phyloP scores from a whole-genome alignment of 2,329 filamentous ascomycete species.

The Knufia petricola region DNA sequence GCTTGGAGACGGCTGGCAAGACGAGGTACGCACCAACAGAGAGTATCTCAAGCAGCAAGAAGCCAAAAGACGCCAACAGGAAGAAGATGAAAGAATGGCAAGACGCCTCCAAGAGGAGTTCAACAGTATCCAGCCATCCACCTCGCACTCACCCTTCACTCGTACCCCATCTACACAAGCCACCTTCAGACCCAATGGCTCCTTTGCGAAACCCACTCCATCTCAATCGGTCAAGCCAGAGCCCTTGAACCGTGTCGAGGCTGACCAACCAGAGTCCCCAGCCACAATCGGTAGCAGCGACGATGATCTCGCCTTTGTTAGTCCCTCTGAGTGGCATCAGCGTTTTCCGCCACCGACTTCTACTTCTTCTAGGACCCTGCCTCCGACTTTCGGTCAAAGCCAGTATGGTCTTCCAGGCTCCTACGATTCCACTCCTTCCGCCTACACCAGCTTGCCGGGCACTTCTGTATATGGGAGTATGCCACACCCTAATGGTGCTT shows the following conservation, averaged over 20 bases:
- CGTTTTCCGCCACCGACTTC: neutral
- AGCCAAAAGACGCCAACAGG: constrained; percentile 20
- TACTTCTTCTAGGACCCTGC: neutral
- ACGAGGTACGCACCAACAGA: constrained; percentile 13
- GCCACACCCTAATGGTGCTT: neutral
- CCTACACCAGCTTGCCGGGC: constrained; percentile 14
- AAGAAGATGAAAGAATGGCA: constrained; percentile 27
- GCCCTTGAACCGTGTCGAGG: neutral
- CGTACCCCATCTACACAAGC: constrained; percentile 15
- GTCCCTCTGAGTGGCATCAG: neutral
- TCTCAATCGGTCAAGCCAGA: neutral
- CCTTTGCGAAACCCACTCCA: constrained; percentile 11
- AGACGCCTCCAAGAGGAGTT: constrained; percentile 29
- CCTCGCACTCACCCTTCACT: neutral
- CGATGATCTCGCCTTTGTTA: neutral
- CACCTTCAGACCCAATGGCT: constrained; percentile 17
- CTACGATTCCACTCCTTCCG: constrained; percentile 10
- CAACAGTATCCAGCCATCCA: constrained; percentile 12
- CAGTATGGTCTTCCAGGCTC: constrained; percentile 16
- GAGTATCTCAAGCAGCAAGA: constrained; percentile 13
- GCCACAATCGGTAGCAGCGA: neutral
- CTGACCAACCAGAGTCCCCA: neutral
- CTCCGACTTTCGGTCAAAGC: neutral
- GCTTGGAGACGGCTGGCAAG: constrained; percentile 12
- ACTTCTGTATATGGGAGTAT: constrained; percentile 14